These are phyloP conservation scores for Pestalotiopsis sp. DNA, from an alignment of 2,329 filamentous ascomycete genomes.

Conservation along the genomic window DNA sequence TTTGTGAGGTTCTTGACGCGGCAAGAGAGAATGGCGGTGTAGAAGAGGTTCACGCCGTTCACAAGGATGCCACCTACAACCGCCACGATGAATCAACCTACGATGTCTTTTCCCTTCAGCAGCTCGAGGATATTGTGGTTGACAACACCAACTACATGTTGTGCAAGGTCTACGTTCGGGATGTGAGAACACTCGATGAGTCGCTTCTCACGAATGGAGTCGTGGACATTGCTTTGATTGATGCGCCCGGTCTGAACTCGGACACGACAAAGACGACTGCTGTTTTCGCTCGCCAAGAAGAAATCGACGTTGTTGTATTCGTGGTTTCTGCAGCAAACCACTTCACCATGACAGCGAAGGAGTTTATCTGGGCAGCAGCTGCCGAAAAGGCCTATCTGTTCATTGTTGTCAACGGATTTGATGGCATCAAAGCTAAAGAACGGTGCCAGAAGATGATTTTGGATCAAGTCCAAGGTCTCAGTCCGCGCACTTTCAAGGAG, in stretches of 20 bases:
- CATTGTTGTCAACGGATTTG: slow-evolving; percentile 97
- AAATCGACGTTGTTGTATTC: slow-evolving; percentile 98
- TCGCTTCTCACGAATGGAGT: slow-evolving; percentile 96
- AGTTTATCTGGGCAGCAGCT: slow-evolving; percentile 95
- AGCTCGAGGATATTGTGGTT: slow-evolving; percentile 86
- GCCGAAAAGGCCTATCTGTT: slow-evolving; percentile 98
- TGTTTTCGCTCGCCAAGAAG: slow-evolving; percentile 94
- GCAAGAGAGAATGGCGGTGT: slow-evolving; percentile 86
- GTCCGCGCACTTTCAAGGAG: slow-evolving; percentile 91
- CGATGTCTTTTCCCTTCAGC: slow-evolving; percentile 76
- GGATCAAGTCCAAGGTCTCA: slow-evolving; percentile 85
- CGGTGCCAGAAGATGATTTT: slow-evolving; percentile 91
- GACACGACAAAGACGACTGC: slow-evolving; percentile 97
- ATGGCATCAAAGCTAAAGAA: slow-evolving; percentile 89
- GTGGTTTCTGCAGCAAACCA: slow-evolving; percentile 98
- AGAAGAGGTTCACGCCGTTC: slow-evolving; percentile 95
- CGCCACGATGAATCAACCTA: slow-evolving; percentile 94
- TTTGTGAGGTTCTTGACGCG: slow-evolving; percentile 94
- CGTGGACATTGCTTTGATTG: slow-evolving; percentile 96
- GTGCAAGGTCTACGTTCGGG: slow-evolving; percentile 96
- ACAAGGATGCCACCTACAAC: slow-evolving; percentile 78
- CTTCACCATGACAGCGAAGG: slow-evolving; percentile 95
- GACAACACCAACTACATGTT: slow-evolving; percentile 89
- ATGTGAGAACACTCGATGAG: slow-evolving; percentile 85
- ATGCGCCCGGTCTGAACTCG: slow-evolving; percentile 92